A percentile compares a stretch with the other conserved stretches of the same genome.
phyloP scores from a whole-genome alignment of 2,329 filamentous ascomycete genomes.

The Monosporascus sp. region DNA sequence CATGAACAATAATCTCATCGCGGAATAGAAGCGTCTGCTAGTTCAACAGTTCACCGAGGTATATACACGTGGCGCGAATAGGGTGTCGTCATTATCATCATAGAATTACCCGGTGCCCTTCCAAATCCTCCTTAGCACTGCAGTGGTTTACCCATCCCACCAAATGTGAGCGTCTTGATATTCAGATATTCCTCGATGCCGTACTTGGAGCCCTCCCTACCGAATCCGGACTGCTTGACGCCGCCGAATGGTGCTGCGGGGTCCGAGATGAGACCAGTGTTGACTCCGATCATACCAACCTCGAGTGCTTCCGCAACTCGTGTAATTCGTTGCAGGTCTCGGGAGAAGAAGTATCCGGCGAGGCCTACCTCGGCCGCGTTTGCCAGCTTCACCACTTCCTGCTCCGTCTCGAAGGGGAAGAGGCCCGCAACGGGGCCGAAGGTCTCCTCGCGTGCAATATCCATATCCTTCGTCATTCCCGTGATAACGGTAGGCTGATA shows the following conservation, averaged over 20 bases:
- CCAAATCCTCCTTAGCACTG: conserved; percentile 31
- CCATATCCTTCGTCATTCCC: conserved; percentile 82
- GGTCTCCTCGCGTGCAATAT: conserved; percentile 80
- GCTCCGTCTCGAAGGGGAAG: conserved; percentile 83
- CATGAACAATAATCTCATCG: too few relatives aligned
- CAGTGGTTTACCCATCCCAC: conserved; percentile 51
- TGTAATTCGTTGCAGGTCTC: conserved; percentile 53
- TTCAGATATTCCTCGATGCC: conserved; percentile 72
- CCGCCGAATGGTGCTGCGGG: conserved; percentile 65
- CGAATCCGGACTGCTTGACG: conserved; percentile 78
- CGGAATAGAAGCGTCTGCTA: too few relatives aligned
- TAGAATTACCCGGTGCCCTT: background rate
- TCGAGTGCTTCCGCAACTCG: conserved; percentile 66
- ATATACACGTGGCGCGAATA: too few relatives aligned
- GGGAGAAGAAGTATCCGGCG: conserved; percentile 88
- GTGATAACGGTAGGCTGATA: conserved; percentile 86
- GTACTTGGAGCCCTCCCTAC: conserved; percentile 71
- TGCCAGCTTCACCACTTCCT: conserved; percentile 78
- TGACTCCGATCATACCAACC: conserved; percentile 83
- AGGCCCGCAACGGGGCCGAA: conserved; percentile 91
- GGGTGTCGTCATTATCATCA: background rate
- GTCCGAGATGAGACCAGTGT: conserved; percentile 64
- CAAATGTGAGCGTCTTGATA: conserved; percentile 60
- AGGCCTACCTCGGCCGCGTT: conserved; percentile 82
- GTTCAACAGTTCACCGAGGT: too few relatives aligned